phyloP scores from a whole-genome alignment of 2,329 filamentous ascomycete species.

The Fusarium sp. region DNA sequence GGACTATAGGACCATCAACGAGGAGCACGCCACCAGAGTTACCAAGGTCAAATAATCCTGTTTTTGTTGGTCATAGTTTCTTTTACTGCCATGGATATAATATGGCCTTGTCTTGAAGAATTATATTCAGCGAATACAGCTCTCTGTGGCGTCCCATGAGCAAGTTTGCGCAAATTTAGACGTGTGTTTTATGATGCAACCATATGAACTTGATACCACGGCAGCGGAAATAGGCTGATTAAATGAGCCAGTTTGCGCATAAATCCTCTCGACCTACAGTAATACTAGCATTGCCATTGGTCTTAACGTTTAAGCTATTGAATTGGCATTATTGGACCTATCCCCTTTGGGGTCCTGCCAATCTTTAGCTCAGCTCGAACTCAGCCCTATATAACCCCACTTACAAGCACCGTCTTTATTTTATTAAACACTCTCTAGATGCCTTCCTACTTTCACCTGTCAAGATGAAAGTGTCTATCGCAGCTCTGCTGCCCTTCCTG shows the following conservation, averaged over 20 bases:
- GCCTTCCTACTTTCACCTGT: too few species aligned
- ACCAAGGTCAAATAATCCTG: fast-evolving
- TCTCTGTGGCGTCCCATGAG: not conserved
- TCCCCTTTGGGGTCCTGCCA: fast-evolving
- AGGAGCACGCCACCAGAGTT: not conserved
- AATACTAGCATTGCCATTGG: fast-evolving
- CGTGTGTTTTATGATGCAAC: not conserved
- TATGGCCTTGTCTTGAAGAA: too few species aligned
- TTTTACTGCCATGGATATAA: too few species aligned
- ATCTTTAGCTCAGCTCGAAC: fast-evolving
- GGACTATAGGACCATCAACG: not conserved
- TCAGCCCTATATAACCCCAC: not conserved
- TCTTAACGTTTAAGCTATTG: not conserved
- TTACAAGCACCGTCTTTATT: too few species aligned
- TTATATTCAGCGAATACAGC: too few species aligned
- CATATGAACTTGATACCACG: not conserved
- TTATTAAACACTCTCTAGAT: too few species aligned
- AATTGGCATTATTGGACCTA: not conserved
- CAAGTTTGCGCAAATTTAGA: not conserved
- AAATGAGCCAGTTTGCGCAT: not conserved
- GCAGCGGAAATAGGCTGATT: not conserved
- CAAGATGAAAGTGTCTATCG: not conserved
- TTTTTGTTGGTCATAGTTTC: fast-evolving
- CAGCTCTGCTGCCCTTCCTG: fast-evolving
- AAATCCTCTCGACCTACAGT: not conserved